Base-by-base conservation (phyloP, 139 green algal species). In the Chlamydomonas sp. region DNA sequence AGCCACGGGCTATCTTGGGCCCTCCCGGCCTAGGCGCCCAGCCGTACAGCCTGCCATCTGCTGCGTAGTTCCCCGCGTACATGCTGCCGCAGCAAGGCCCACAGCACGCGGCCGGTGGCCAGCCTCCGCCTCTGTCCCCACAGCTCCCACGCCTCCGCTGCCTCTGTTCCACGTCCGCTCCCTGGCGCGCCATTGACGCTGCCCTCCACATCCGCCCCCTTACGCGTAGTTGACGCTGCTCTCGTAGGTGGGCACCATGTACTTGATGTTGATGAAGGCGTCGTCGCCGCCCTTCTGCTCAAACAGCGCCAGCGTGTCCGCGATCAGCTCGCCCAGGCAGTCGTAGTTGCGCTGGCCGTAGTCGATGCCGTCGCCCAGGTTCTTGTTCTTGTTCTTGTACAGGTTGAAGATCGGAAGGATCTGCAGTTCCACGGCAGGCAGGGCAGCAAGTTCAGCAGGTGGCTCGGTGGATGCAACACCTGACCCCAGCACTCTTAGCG, bases 251-350 rank as follows among this genome's bases (percentile, higher is more conserved):
- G 90, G 90, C 5, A 90, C 79, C 78, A 77, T 82, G 77, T 67
- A 82, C 17, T 84, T 98, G 92, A 98, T 98, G 94, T 98, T 97
- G 86, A 96, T 97, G 92, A 98, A 98, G 10, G 96, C 96, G 85
- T 98, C 96, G 66, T 96, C 93, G 2, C 96, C 96, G 49, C 96
- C 96, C 57, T 90, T 90, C 60, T 91, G 88, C 89, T 98, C 96
- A 85, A 98, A 97, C 62, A 96, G 84, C 59, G 94, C 90, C 57
- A 98, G 90, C 49, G 95, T 97, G 61, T 96, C 92, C 15, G 88
- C 84, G 62, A 98, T 95, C 14, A 98, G 92, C 89, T 97, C 95
- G 1, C 95, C 96, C 31, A 98, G 83, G 91, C 95, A 97, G 20
- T 91, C 86, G 87, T 96, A 94, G 82, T 95, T 93, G 8, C 88